These are phyloP conservation scores for Ceratocystis colombiana DNA, from an alignment of 2,329 filamentous ascomycete species.

Conservation along the genomic window DNA sequence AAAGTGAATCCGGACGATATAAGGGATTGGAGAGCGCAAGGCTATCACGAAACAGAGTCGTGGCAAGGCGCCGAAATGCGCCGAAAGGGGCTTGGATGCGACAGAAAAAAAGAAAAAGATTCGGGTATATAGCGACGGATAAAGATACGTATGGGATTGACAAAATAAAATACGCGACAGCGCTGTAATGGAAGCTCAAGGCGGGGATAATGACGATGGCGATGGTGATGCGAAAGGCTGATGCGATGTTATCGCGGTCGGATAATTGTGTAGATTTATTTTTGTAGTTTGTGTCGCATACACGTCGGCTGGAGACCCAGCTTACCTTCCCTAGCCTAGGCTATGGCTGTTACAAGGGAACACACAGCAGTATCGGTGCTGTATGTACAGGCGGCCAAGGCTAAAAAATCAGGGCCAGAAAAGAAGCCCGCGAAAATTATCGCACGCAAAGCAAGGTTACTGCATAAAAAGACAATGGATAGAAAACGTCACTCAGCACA, in stretches of 20 bases:
- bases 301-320: slow-evolving; percentile 11
- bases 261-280: slow-evolving; percentile 4
- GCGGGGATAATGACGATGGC: too few species aligned
- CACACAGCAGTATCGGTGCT: neutral
- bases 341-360: neutral
- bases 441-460: neutral
- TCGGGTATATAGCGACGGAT: neutral
- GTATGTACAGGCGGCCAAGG: slow-evolving; percentile 11
- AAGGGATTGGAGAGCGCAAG: slow-evolving; percentile 2
- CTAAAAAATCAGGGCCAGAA: slow-evolving; percentile 6
- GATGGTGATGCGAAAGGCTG: neutral
- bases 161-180: neutral
- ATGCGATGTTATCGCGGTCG: slow-evolving; percentile 4
- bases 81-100: slow-evolving; percentile 21
- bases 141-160: neutral
- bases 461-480: neutral
- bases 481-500: neutral
- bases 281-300: slow-evolving; percentile 17
- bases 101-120: slow-evolving; percentile 10
- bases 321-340: neutral
- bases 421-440: neutral
- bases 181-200: neutral
- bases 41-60: slow-evolving; percentile 15
- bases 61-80: slow-evolving; percentile 23
- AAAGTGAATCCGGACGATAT: neutral